These are phyloP conservation scores for Hyaloscypha variabilis DNA, from an alignment of 495 filamentous ascomycete genomes.

Conservation along the genomic window DNA sequence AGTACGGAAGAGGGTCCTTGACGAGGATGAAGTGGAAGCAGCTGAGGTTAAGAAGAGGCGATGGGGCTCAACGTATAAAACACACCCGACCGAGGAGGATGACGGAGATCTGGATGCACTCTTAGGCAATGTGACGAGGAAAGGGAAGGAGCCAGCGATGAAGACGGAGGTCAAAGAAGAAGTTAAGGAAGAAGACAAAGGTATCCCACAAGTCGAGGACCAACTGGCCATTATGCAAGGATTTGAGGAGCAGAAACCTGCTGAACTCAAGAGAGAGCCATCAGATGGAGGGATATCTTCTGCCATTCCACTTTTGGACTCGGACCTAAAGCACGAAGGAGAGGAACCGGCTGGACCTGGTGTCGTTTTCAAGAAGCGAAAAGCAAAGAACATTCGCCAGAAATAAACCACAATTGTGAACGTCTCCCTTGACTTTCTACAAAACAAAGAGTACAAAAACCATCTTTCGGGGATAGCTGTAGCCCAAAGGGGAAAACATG, in stretches of 20 bases:
- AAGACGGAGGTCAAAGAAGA: constrained; percentile 31
- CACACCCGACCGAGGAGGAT: constrained; percentile 60
- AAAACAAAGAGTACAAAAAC: background rate
- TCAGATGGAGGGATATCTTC: constrained; percentile 17
- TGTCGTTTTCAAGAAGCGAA: constrained; percentile 90
- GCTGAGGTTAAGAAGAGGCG: constrained; percentile 65
- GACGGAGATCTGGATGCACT: constrained; percentile 72
- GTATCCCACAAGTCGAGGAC: constrained; percentile 13
- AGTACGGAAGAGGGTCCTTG: constrained; percentile 40
- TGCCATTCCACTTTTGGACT: constrained; percentile 8
- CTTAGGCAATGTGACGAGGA: constrained; percentile 47
- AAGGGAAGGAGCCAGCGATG: constrained; percentile 17
- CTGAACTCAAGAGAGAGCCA: constrained; percentile 28
- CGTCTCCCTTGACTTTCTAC: background rate
- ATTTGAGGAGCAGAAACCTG: background rate
- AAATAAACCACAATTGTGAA: constrained; percentile 31
- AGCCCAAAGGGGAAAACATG: background rate
- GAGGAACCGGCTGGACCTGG: constrained; percentile 12
- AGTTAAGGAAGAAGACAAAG: constrained; percentile 39
- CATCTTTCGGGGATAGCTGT: background rate
- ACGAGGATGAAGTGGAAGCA: constrained; percentile 61
- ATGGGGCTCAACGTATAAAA: constrained; percentile 74
- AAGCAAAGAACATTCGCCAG: constrained; percentile 72
- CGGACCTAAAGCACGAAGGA: constrained; percentile 24
- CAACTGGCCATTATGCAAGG: constrained; percentile 7